phyloP scores from a whole-genome alignment of 495 filamentous ascomycete species.

The Melanomma pulvis-pyrius region DNA sequence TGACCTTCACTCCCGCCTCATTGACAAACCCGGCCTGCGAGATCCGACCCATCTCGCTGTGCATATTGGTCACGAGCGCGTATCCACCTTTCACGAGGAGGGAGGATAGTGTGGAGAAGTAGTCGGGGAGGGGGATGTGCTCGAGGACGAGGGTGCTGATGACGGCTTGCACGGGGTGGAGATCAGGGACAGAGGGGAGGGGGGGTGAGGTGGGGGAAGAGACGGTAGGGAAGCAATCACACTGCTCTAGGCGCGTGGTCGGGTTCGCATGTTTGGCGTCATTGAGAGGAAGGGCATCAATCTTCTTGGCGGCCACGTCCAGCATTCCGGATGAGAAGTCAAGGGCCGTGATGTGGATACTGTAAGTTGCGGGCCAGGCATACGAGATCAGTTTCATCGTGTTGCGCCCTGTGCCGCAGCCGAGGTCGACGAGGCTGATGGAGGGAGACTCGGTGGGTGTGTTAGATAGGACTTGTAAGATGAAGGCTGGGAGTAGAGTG shows the following conservation, averaged over 20 bases:
- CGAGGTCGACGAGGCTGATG: conserved; percentile 59
- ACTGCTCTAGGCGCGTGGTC: conserved; percentile 43
- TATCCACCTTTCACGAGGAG: conserved; percentile 57
- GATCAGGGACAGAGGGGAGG: conserved; percentile 25
- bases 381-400: conserved; percentile 58
- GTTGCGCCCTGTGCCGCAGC: conserved; percentile 73
- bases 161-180: conserved; percentile 49
- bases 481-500: conserved; percentile 57
- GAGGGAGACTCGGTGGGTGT: conserved; percentile 25
- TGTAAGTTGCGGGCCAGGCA: conserved; percentile 25
- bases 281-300: conserved; percentile 18
- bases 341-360: conserved; percentile 49
- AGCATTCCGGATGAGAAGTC: conserved; percentile 60
- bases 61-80: conserved; percentile 73
- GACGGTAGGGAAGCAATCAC: conserved; percentile 40
- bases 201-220: neutral
- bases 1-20: conserved; percentile 58
- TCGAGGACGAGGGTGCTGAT: conserved; percentile 72
- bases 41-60: conserved; percentile 65
- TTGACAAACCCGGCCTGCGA: conserved; percentile 70
- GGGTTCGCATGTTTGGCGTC: neutral
- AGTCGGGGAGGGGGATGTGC: conserved; percentile 61
- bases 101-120: conserved; percentile 57
- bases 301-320: conserved; percentile 53
- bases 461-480: conserved; percentile 43